Conservation (phyloP, 106 monocot genomes). For the Agapanthus africanus region DNA sequence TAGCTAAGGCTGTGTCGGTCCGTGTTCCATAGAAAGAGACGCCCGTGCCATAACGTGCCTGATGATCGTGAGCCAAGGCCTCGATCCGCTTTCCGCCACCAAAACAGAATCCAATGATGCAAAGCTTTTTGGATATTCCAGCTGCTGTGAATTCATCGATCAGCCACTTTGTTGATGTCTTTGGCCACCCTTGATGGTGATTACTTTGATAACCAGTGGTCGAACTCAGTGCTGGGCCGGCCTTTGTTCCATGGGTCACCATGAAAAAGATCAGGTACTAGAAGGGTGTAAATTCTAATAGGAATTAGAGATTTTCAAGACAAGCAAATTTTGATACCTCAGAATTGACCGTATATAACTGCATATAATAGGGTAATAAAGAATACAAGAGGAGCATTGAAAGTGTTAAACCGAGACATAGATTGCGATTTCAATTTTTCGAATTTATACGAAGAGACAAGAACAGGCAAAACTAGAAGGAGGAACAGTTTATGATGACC, state of each 20-base stretch:
- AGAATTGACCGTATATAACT: no score
- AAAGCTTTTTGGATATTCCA: slow-evolving; percentile 71
- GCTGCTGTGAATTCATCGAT: slow-evolving; percentile 63
- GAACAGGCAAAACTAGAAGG: no score
- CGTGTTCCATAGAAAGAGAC: slow-evolving; percentile 61
- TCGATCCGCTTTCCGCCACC: slow-evolving; percentile 57
- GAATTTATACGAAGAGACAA: no score
- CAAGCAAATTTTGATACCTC: background rate
- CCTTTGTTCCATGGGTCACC: slow-evolving; percentile 68
- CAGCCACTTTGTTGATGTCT: slow-evolving; percentile 45
- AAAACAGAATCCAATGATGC: slow-evolving; percentile 75
- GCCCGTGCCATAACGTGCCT: slow-evolving; percentile 44
- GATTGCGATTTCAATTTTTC: no score
- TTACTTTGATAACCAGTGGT: slow-evolving; percentile 50
- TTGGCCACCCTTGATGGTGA: slow-evolving; percentile 38
- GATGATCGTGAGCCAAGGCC: slow-evolving; percentile 42
- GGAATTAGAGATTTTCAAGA: background rate
- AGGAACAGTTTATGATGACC: no score
- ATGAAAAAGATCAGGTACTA: slow-evolving; percentile 79
- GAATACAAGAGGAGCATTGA: no score
- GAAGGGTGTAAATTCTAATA: slow-evolving; percentile 39
- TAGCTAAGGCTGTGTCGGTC: slow-evolving; percentile 30
- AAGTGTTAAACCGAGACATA: no score
- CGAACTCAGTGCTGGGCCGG: slow-evolving; percentile 17
- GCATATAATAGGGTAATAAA: no score